phyloP scores from a whole-genome alignment of 108 stramenopile species.

The Fistulifera solaris region DNA sequence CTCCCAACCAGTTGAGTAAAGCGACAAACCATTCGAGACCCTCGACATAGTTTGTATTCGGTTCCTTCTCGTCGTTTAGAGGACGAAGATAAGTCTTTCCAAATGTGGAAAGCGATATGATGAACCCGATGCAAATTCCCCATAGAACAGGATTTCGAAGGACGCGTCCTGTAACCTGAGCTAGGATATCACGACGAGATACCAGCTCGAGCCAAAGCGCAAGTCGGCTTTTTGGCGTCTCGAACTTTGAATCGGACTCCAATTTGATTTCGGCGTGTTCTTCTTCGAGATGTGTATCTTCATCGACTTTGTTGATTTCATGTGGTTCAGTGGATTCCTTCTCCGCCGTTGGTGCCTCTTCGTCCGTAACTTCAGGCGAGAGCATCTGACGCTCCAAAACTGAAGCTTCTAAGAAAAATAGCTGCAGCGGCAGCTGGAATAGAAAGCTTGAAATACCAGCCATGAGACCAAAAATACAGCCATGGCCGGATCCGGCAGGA shows the following conservation, averaged over 20 bases:
- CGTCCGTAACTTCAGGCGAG: neutral
- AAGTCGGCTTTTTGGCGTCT: no score
- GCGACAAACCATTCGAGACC: conserved; percentile 23
- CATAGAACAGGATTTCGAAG: conserved; percentile 24
- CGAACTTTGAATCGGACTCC: no score
- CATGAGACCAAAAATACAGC: conserved; percentile 24
- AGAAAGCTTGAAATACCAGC: conserved; percentile 32
- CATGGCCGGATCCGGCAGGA: conserved; percentile 18
- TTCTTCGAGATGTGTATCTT: conserved; percentile 13
- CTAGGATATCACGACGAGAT: no score
- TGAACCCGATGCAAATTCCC: conserved; percentile 25
- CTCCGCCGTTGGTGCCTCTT: conserved; percentile 4
- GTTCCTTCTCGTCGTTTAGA: conserved; percentile 4
- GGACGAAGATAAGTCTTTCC: conserved; percentile 18
- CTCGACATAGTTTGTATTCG: conserved; percentile 8
- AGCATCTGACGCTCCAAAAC: conserved; percentile 9
- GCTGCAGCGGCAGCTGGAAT: conserved; percentile 35
- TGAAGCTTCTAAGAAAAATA: conserved; percentile 32
- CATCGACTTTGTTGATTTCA: neutral
- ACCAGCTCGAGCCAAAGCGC: no score
- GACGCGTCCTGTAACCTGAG: conserved; percentile 7
- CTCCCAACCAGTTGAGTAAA: conserved; percentile 23
- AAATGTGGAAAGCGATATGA: conserved; percentile 24
- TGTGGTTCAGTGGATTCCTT: neutral
- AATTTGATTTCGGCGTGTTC: neutral